Conservation (phyloP, 2,329 filamentous ascomycete genomes). For the Ophiostoma novo-ulmi region DNA sequence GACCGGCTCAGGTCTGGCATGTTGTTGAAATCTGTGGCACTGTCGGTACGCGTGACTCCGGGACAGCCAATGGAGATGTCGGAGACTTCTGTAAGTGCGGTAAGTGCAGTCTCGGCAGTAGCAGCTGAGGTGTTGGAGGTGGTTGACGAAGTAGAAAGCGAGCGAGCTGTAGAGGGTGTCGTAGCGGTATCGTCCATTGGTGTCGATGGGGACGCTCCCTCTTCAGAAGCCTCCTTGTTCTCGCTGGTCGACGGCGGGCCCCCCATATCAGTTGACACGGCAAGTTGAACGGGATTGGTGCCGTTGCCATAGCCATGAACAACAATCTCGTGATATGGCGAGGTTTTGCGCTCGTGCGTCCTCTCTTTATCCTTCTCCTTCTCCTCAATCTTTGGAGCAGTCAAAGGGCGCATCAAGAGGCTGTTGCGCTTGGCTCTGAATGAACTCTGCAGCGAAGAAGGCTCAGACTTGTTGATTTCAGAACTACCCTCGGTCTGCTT, state of each 20-base stretch:
- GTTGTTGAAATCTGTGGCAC: neutral
- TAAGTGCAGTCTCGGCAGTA: constrained; percentile 21
- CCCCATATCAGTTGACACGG: neutral
- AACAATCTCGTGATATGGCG: constrained; percentile 47
- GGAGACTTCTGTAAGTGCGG: neutral
- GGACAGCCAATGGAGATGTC: neutral
- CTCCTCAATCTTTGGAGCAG: neutral
- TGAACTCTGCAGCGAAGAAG: neutral
- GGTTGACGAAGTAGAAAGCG: constrained; percentile 31
- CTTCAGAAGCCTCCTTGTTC: neutral
- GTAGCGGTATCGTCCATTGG: neutral
- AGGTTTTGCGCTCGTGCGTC: constrained; percentile 3
- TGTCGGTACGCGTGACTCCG: neutral
- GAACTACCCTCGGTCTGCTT: constrained; percentile 7
- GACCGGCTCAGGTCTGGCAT: constrained; percentile 14
- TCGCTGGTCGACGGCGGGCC: neutral
- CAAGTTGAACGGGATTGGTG: constrained; percentile 35
- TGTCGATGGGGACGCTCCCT: neutral
- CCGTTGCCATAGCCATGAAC: constrained; percentile 52
- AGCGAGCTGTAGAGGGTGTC: constrained; percentile 23
- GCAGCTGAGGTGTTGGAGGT: constrained; percentile 25
- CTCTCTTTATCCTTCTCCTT: neutral
- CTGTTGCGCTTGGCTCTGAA: constrained; percentile 16
- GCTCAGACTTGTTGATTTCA: neutral
- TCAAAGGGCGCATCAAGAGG: constrained; percentile 8